Base-by-base conservation (phyloP, 306 rosid genomes). In the Arachis hypogaea region DNA sequence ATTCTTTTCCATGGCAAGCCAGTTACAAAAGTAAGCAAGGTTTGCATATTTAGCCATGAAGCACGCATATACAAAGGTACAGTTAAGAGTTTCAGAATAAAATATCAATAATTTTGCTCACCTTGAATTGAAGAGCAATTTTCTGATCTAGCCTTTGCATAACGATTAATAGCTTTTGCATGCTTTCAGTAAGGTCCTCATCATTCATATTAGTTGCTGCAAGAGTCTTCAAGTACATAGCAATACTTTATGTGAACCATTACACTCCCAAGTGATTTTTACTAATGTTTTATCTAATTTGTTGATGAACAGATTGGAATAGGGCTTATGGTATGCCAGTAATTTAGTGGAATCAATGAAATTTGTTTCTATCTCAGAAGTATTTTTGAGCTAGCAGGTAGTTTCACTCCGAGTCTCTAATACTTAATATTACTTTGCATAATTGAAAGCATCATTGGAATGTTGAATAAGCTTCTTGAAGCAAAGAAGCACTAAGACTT, bases 121-220 rank as follows among this genome's bases (percentile, higher is more conserved):
- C 99, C 97, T 92, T 80, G 84, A 84, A 78, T 77, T 94, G 87
- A 94, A 94, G 77, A 80, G 90, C 96, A 77, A 94, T 92, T 82
- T 92, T 92, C 57, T 85, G 78, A 55, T 94, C 99, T n/a, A 94
- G 92, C 72, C 97, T 88, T 80, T 86, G 96, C 99, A 94, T 94
- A 68, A 94, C 97, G 60, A 94, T 88, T 54, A 94, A 95, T 44
- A 94, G 88, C 89, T 84, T 94, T 81, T 94, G 96, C 96, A 94
- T 89, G 80, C 95, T 88, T 62, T 92, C 96, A 22, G 95, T 87
- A 68, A 94, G 97, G 55, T 92, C 93, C 56, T 92, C 90, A 82
- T 94, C 95, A 62, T 80, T 78, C 95, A 92, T 64, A 78, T 87
- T 86, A 71, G 99, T 92, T n/a, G 99, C 95, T 74, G 97, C 93